phyloP scores from a whole-genome alignment of 352 stramenopile genomes.

The Phytophthora meadii region DNA sequence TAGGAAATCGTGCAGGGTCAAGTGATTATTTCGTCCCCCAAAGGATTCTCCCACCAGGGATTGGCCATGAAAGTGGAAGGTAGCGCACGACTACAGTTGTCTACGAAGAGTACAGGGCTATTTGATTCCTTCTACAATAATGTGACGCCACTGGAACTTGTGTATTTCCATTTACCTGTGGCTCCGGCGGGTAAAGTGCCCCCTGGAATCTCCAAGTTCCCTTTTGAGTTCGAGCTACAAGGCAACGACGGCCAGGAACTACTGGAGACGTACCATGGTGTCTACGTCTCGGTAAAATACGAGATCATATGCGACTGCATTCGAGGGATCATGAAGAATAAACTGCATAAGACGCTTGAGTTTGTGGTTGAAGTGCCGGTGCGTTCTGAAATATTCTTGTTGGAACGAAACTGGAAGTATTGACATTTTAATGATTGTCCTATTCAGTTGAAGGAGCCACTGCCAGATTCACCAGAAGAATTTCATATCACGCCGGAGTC shows the following conservation, averaged over 20 bases:
- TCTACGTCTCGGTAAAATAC: constrained; percentile 93
- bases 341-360: constrained; percentile 84
- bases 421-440: not conserved
- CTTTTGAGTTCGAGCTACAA: constrained; percentile 89
- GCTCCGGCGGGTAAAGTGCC: constrained; percentile 72
- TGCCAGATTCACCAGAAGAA: constrained; percentile 68
- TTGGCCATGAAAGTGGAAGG: constrained; percentile 88
- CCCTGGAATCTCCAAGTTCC: constrained; percentile 86
- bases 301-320: constrained; percentile 86
- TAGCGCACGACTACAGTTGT: constrained; percentile 82
- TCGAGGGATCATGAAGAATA: constrained; percentile 90
- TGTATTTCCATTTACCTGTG: constrained; percentile 87
- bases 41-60: constrained; percentile 83
- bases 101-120: constrained; percentile 76
- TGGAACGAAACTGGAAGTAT: not conserved
- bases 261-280: constrained; percentile 93
- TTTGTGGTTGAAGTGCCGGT: constrained; percentile 93
- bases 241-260: constrained; percentile 72
- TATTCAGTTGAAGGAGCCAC: constrained; percentile 54
- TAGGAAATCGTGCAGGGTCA: constrained; percentile 87
- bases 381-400: not conserved
- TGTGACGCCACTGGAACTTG: constrained; percentile 76
- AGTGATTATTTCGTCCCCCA: constrained; percentile 86
- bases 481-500: constrained; percentile 88
- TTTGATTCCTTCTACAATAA: constrained; percentile 89